These are phyloP conservation scores for Russula griseocarnosa DNA, from an alignment of 768 basidiomycete genomes.

Conservation along the genomic window DNA sequence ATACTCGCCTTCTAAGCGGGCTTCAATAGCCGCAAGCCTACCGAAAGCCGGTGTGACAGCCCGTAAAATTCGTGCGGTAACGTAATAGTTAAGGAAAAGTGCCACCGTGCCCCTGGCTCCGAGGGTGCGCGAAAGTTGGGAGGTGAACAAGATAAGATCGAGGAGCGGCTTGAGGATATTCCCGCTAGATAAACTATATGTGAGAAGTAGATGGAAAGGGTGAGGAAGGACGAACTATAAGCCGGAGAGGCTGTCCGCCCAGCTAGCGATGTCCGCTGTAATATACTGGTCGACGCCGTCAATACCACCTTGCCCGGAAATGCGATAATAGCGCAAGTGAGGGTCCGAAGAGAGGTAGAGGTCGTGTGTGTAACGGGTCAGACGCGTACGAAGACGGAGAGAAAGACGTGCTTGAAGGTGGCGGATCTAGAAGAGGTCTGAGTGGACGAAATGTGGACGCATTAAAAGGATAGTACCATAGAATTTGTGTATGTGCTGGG, in stretches of 20 bases:
- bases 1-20: conserved; percentile 87
- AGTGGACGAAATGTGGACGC: not conserved
- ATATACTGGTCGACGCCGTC: conserved; percentile 90
- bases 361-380: conserved; percentile 89
- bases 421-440: conserved; percentile 54
- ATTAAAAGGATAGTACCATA: conserved; percentile 51
- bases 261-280: conserved; percentile 87
- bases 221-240: conserved; percentile 65
- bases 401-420: conserved; percentile 86
- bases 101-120: conserved; percentile 80
- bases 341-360: conserved; percentile 79
- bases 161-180: conserved; percentile 91
- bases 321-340: conserved; percentile 64
- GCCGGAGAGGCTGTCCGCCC: conserved; percentile 79
- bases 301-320: conserved; percentile 35
- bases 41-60: conserved; percentile 93
- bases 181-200: conserved; percentile 48
- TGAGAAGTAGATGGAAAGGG: not conserved
- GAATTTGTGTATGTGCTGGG: conserved; percentile 95
- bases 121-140: conserved; percentile 81
- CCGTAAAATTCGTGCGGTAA: conserved; percentile 77
- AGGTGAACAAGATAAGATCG: conserved; percentile 87
- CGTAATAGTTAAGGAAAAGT: conserved; percentile 78
- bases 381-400: conserved; percentile 73
- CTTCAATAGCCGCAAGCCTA: conserved; percentile 80